Percentiles rank a stretch among this genome's conserved stretches.
Conservation (phyloP, 768 basidiomycete species). For the Infundibulicybe gibba region DNA sequence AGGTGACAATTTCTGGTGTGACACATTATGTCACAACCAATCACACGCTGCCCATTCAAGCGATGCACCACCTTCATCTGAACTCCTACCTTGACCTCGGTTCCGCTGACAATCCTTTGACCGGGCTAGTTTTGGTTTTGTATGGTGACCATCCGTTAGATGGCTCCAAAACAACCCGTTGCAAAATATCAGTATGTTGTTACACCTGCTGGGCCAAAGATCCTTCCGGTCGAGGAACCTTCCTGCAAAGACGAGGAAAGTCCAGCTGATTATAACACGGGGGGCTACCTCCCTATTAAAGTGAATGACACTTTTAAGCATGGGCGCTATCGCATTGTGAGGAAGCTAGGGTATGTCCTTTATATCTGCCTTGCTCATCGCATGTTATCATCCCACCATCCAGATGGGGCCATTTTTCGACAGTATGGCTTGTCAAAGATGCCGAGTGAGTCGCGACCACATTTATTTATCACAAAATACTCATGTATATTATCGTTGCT, state of each 20-base stretch:
- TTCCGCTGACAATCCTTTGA: constrained; percentile 9
- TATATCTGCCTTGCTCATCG: constrained; percentile 14
- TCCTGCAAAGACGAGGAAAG: constrained; percentile 76
- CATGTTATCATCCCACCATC: constrained; percentile 16
- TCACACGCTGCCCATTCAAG: constrained; percentile 5
- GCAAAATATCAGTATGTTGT: constrained; percentile 76
- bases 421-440: constrained; percentile 89
- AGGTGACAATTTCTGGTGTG: no score
- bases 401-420: constrained; percentile 95
- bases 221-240: constrained; percentile 64
- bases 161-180: constrained; percentile 66
- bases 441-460: constrained; percentile 47
- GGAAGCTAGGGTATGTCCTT: constrained; percentile 78
- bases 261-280: constrained; percentile 79
- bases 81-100: not conserved
- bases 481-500: not conserved
- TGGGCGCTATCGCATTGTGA: constrained; percentile 78
- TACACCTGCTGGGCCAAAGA: constrained; percentile 62
- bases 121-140: constrained; percentile 10
- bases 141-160: constrained; percentile 27
- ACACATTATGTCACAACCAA: no score
- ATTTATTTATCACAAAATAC: constrained; percentile 9
- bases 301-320: constrained; percentile 82
- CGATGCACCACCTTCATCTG: constrained; percentile 2
- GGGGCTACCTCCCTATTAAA: constrained; percentile 78